phyloP scores from a whole-genome alignment of 129 eudicot genomes.

The Pittosporum tobira region DNA sequence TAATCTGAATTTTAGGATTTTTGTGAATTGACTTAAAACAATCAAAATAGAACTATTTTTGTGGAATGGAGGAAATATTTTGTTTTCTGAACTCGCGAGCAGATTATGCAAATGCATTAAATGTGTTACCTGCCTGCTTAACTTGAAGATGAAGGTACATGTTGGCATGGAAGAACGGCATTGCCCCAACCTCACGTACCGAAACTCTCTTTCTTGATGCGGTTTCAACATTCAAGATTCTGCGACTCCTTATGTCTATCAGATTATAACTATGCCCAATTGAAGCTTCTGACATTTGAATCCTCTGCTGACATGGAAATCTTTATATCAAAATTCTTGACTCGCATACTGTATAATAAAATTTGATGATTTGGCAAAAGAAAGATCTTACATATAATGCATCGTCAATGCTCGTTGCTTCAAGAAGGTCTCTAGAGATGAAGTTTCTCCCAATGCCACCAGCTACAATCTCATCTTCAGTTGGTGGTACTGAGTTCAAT shows the following conservation, averaged over 20 bases:
- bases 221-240: constrained; percentile 81
- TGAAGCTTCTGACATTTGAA: constrained; percentile 54
- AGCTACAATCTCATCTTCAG: constrained; percentile 51
- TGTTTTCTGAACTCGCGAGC: neutral
- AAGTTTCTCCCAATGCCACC: constrained; percentile 87
- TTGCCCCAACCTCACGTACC: constrained; percentile 39
- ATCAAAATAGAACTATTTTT: no score
- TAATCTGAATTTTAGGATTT: no score
- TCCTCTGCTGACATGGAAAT: constrained; percentile 39
- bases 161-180: constrained; percentile 94
- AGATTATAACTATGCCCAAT: constrained; percentile 88
- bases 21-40: no score
- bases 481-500: constrained; percentile 86
- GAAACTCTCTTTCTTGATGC: constrained; percentile 78
- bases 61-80: no score
- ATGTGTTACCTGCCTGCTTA: constrained; percentile 46
- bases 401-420: constrained; percentile 71
- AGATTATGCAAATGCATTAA: neutral
- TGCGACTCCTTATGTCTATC: constrained; percentile 45
- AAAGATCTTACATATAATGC: constrained; percentile 52
- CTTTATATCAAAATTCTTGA: constrained; percentile 1
- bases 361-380: neutral
- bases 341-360: neutral
- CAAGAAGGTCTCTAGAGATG: constrained; percentile 84
- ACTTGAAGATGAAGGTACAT: constrained; percentile 84